These are phyloP conservation scores for Chrysopogon serrulatus DNA, from an alignment of 176 grass and related monocot genomes.

Conservation along the genomic window DNA sequence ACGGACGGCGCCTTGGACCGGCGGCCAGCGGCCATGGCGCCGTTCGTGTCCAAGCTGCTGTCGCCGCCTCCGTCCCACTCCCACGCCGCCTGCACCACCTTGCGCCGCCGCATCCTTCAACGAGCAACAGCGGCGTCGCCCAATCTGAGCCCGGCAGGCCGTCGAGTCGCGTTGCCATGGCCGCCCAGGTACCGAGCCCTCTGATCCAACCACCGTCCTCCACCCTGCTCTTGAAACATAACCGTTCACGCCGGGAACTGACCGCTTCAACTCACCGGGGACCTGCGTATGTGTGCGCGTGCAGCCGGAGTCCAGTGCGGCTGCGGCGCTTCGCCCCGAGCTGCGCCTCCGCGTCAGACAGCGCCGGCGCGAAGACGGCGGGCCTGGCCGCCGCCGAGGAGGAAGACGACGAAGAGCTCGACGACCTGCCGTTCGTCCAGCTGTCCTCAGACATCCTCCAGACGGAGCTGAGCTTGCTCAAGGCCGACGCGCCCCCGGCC, in stretches of 20 bases:
- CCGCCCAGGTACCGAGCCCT: not conserved
- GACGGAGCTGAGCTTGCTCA: conserved; percentile 18
- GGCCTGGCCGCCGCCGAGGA: not conserved
- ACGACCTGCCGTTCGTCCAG: not conserved
- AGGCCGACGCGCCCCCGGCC: not conserved
- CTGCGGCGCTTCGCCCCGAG: not conserved
- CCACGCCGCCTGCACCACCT: not conserved
- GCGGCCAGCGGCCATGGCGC: not conserved
- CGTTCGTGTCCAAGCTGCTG: conserved; percentile 5
- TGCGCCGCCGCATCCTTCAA: not conserved
- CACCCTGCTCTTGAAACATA: not conserved
- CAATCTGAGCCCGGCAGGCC: not conserved
- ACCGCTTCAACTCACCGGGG: not conserved
- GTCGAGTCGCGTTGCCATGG: not conserved
- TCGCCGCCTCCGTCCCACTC: not conserved
- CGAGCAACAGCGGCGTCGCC: too few species aligned
- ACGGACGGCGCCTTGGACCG: not conserved
- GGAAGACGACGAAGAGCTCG: not conserved
- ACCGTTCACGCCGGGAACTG: not conserved
- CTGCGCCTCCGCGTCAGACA: not conserved
- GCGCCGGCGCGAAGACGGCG: not conserved
- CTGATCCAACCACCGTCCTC: not conserved
- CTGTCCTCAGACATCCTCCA: conserved; percentile 17
- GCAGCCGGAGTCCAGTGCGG: not conserved
- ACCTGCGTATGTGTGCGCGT: not conserved